A percentile compares a stretch with the other conserved stretches of the same genome.
phyloP scores from a whole-genome alignment of 352 stramenopile species.

The Pythium myriotylum region DNA sequence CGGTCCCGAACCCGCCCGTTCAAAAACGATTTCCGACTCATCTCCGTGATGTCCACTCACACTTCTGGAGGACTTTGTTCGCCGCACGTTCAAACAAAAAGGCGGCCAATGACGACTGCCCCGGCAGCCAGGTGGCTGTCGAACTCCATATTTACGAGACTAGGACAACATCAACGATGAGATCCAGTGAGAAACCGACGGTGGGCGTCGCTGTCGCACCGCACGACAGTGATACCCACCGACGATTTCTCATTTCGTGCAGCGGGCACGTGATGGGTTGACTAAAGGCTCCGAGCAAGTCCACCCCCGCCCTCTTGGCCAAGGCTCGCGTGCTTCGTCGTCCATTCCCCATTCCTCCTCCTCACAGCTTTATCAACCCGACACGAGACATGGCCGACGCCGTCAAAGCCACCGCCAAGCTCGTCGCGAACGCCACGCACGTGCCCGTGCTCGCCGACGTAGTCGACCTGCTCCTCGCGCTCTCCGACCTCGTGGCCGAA shows the following conservation, averaged over 20 bases:
- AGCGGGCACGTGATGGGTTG: no score
- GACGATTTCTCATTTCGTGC: no score
- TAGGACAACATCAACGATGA: no score
- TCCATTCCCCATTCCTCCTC: background rate
- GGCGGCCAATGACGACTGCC: no score
- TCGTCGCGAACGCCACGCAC: background rate
- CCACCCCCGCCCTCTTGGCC: no score
- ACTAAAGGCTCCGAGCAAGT: no score
- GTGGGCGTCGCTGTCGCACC: no score
- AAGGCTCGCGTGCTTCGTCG: no score
- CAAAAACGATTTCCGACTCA: background rate
- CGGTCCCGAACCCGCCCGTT: no score
- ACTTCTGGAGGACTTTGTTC: background rate
- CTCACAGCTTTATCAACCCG: background rate
- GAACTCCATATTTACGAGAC: no score
- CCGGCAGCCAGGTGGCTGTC: background rate
- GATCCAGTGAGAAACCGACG: no score
- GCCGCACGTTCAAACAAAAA: background rate
- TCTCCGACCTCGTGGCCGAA: conserved; percentile 15
- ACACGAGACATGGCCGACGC: background rate
- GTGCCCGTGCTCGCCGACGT: conserved; percentile 1
- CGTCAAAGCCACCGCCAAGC: background rate
- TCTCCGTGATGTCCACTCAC: background rate
- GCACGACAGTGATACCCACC: no score
- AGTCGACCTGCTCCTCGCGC: conserved; percentile 7